Base-by-base conservation (phyloP, 306 rosid genomes). In the Acacia confusa region DNA sequence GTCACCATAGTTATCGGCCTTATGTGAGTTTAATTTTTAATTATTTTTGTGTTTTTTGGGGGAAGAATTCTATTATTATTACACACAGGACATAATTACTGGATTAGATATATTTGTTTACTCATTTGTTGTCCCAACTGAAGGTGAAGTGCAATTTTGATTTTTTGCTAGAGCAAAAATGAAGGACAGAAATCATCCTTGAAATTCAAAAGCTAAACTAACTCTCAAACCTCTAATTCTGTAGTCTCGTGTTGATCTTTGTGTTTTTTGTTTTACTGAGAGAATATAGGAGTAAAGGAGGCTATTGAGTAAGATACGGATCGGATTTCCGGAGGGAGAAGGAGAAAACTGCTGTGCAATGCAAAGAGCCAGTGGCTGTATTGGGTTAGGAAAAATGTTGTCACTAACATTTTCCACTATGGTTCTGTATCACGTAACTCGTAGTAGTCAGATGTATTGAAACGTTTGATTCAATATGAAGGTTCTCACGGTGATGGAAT, bases 341-440 rank as follows among this genome's bases (percentile, higher is more conserved):
- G 58, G 74, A 48, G 68, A 57, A 50, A 41, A 79, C 64, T 80
- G 40, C 82, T 36, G 24, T 71, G 64, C 41, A 75, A 70, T 79
- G 74, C 63, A 55, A 55, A n/a, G 13, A 16, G 60, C 11, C 77
- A 71, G 4, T 55, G 36, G n/a, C 36, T 73, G 45, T 12, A 1
- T 22, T 64, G 79, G 65, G 43, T 45, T 70, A 40, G 45, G 64
- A 78, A 58, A 6, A 15, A 6, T 12, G 50, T 25, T 53, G 73
- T 25, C 44, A 20, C 83, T 71, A 48, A 75, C 65, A 53, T 44
- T 34, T 61, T 71, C 67, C 36, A 1, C 25, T 67, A 36, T 74
- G 78, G 53, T 69, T 72, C 16, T 72, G 81, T 48, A 77, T 77
- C 82, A 68, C 76, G 36, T 78, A 67, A 74, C n/a, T 57, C 16